Evolutionary conservation across 106 monocot genomes (phyloP).

Genomic region (Cymbidium sinense): DNA sequence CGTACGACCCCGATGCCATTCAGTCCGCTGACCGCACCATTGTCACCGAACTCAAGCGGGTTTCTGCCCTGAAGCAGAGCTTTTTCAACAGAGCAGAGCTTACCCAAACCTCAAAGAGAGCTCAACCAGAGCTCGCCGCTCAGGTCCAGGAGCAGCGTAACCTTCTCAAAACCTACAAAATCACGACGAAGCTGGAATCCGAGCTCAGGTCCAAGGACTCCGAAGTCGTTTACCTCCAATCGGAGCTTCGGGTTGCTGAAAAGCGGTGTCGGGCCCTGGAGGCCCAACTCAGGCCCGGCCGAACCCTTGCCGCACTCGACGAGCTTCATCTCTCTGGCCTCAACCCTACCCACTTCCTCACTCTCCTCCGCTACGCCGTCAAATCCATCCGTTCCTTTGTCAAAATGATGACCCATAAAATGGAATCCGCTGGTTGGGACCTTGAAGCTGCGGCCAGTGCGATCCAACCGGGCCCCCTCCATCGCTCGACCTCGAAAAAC

Average conservation of each 20-base stretch:
- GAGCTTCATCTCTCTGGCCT: slow-evolving; percentile 58
- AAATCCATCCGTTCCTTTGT: slow-evolving; percentile 56
- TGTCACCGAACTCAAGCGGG: slow-evolving; percentile 49
- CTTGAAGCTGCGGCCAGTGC: slow-evolving; percentile 37
- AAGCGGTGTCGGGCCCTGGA: slow-evolving; percentile 24
- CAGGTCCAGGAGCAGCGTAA: slow-evolving; percentile 67
- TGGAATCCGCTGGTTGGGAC: slow-evolving; percentile 71
- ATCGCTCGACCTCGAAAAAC: slow-evolving; percentile 9
- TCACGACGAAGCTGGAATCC: slow-evolving; percentile 55
- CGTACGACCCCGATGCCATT: slow-evolving; percentile 59
- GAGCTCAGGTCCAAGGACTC: slow-evolving; percentile 38
- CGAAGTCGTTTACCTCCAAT: slow-evolving; percentile 24
- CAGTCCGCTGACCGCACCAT: slow-evolving; percentile 54
- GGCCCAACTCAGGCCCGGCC: slow-evolving; percentile 27
- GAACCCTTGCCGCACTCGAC: slow-evolving; percentile 34
- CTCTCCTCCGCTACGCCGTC: slow-evolving; percentile 31
- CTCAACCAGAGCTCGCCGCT: slow-evolving; percentile 14
- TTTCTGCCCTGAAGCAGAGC: slow-evolving; percentile 45
- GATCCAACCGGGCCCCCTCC: slow-evolving; percentile 27
- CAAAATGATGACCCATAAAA: slow-evolving; percentile 33
- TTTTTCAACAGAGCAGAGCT: slow-evolving; percentile 13
- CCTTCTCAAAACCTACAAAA: slow-evolving; percentile 63
- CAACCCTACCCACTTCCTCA: slow-evolving; percentile 59
- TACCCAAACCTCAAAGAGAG: not conserved
- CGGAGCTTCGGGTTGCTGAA: slow-evolving; percentile 29